A percentile compares a stretch with the other conserved stretches of the same genome.
Conservation (phyloP, 2,329 filamentous ascomycete species). For the Lachnellula occidentalis region DNA sequence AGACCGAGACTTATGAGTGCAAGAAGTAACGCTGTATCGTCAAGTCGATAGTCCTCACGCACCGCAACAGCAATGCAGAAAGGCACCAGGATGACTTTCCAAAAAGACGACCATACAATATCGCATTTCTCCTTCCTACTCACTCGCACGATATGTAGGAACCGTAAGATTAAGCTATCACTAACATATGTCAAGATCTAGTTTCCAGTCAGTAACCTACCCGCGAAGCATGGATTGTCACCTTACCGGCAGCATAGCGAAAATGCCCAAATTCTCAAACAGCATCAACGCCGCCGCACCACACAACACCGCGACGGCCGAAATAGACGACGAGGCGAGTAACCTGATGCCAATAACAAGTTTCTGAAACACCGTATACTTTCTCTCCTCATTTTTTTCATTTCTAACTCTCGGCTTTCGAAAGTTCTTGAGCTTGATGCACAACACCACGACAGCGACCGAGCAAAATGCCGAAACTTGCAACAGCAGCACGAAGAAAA, state of each 20-base stretch:
- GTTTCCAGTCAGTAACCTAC: too few relatives aligned
- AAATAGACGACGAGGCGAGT: slow-evolving; percentile 12
- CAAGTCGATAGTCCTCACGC: slow-evolving; percentile 24
- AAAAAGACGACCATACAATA: slow-evolving; percentile 9
- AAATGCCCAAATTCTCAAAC: slow-evolving; percentile 22
- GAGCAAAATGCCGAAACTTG: slow-evolving; percentile 21
- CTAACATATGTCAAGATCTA: slow-evolving; percentile 27
- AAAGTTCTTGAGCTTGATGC: slow-evolving; percentile 12
- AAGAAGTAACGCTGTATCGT: slow-evolving; percentile 12
- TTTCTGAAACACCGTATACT: slow-evolving; percentile 10
- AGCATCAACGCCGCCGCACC: slow-evolving; percentile 18
- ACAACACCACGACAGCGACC: slow-evolving; percentile 14
- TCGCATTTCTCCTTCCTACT: neutral
- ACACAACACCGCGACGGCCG: slow-evolving; percentile 19
- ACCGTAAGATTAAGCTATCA: slow-evolving; percentile 23
- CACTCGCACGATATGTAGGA: slow-evolving; percentile 13
- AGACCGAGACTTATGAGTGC: slow-evolving; percentile 17
- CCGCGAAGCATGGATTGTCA: neutral
- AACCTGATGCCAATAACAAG: slow-evolving; percentile 16
- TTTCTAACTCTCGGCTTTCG: slow-evolving; percentile 7
- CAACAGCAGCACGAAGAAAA: slow-evolving; percentile 22
- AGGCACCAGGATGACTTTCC: slow-evolving; percentile 16
- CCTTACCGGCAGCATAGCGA: slow-evolving; percentile 26
- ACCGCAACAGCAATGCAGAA: slow-evolving; percentile 8
- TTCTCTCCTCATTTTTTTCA: neutral